Evolutionary conservation across 2,329 filamentous ascomycete species (phyloP), one percentile per base, ranked within the genome.

Genomic region (Didymella glomerata): DNA sequence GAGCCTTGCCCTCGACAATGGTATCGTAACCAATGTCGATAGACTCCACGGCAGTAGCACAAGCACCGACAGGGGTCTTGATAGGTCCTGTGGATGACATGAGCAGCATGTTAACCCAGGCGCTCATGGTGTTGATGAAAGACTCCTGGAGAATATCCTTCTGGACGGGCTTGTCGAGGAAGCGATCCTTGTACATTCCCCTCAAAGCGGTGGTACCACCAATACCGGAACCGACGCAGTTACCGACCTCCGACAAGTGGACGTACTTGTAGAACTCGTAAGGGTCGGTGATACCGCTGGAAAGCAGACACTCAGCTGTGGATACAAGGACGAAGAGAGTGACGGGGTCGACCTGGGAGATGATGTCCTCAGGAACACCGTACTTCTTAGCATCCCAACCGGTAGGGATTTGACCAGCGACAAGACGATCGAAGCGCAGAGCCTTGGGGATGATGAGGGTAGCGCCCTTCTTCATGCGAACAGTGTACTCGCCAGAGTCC

Each of bases 181-280:
- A 98, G 60, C 95, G 91, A 78, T 97, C 94, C 80, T 94, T 95
- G 85, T 98, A 97, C 94, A 99, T 99, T 71, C 94, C 94, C 72
- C 93, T 90, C 66, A 99, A 86, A 70, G 95, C 95, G 71, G 87
- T 88, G 61, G 93, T 90, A 81, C 95, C 96, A 85, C 95, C 95
- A 83, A 99, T 97, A 84, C 96, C 95, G 30, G 96, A 99, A 79
- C 95, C 95, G 68, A 99, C 89, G 76, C 94, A 98, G 85, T 99
- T 99, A 78, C 95, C 95, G 50, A 99, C 91, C 76, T 99, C 92
- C 8, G 95, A 98, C 61, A 99, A 88, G 79, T 99, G 95, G 64
- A 99, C 93, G 73, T 99, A 99, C 84, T 98, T 93, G 87, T 99
- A 99, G 82, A 99, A 98, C 81, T 99, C 95, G 76, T 98, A 99